phyloP scores from a whole-genome alignment of 2,329 filamentous ascomycete genomes.

The Nemania sp. region DNA sequence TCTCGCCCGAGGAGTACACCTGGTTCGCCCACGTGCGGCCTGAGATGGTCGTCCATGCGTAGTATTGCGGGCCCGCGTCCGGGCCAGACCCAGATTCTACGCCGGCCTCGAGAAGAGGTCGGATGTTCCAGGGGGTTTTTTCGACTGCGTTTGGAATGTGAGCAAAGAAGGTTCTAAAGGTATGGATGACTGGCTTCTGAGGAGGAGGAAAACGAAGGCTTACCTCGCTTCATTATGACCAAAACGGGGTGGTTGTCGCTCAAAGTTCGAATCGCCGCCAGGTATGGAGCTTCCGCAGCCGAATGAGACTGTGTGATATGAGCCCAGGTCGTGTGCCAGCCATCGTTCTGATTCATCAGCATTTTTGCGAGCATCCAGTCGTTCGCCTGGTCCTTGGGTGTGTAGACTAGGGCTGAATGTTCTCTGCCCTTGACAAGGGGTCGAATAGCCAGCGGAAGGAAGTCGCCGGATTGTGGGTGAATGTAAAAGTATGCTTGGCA shows the following conservation, averaged over 20 bases:
- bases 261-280: slow-evolving; percentile 52
- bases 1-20: slow-evolving; percentile 21
- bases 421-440: slow-evolving; percentile 43
- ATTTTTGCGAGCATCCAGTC: slow-evolving; percentile 59
- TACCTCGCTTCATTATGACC: slow-evolving; percentile 45
- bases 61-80: slow-evolving; percentile 39
- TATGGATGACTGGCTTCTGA: background rate
- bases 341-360: slow-evolving; percentile 53
- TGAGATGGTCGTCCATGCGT: slow-evolving; percentile 38
- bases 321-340: slow-evolving; percentile 50
- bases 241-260: slow-evolving; percentile 51
- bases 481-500: slow-evolving; percentile 55
- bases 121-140: slow-evolving; percentile 41
- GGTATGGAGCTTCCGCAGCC: slow-evolving; percentile 49
- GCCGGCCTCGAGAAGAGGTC: slow-evolving; percentile 34
- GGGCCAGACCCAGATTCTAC: slow-evolving; percentile 40
- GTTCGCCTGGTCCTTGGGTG: slow-evolving; percentile 47
- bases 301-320: slow-evolving; percentile 51
- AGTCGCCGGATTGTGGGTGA: slow-evolving; percentile 44
- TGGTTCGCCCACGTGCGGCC: slow-evolving; percentile 36
- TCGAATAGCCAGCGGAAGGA: slow-evolving; percentile 54
- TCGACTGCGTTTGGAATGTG: slow-evolving; percentile 33
- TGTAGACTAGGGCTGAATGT: slow-evolving; percentile 49
- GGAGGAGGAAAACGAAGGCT: slow-evolving; percentile 11
- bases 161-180: background rate